Evolutionary conservation across 345 rosid species (phyloP).

Genomic region (Syzygium oleosum): DNA sequence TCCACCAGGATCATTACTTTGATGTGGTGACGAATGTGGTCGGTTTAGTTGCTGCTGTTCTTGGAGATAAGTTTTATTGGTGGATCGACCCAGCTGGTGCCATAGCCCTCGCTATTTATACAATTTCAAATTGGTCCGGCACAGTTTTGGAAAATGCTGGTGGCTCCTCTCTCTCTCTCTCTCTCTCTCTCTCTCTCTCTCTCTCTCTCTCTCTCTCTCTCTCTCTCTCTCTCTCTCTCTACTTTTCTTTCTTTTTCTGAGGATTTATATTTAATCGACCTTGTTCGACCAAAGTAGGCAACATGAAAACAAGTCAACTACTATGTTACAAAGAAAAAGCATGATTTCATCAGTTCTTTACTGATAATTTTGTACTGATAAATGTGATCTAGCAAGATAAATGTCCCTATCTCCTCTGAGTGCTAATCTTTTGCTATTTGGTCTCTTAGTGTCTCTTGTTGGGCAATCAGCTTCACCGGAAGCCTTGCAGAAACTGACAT

Average conservation of each 20-base stretch:
- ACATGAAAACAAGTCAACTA: background rate
- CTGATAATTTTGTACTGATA: background rate
- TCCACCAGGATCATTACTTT: slow-evolving; percentile 15
- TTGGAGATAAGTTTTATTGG: slow-evolving; percentile 14
- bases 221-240: background rate
- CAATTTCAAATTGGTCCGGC: slow-evolving; percentile 14
- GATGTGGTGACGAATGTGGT: slow-evolving; percentile 19
- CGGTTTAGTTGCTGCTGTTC: slow-evolving; percentile 16
- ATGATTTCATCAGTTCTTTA: background rate
- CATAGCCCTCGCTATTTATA: slow-evolving; percentile 14
- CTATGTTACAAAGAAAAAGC: background rate
- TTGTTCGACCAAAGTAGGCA: background rate
- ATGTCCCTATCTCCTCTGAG: background rate
- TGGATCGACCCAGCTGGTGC: slow-evolving; percentile 27
- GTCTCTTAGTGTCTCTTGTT: slow-evolving; percentile 6
- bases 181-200: background rate
- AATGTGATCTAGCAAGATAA: background rate
- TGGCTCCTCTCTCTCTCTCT: background rate
- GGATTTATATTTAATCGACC: background rate
- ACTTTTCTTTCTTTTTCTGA: background rate
- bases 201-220: background rate
- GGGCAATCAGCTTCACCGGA: slow-evolving; percentile 25
- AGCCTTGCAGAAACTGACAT: slow-evolving; percentile 18
- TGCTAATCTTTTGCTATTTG: background rate
- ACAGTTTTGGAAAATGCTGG: slow-evolving; percentile 19